These are phyloP conservation scores for Aegle marmelos DNA, from an alignment of 345 rosid species.

Conservation along the genomic window DNA sequence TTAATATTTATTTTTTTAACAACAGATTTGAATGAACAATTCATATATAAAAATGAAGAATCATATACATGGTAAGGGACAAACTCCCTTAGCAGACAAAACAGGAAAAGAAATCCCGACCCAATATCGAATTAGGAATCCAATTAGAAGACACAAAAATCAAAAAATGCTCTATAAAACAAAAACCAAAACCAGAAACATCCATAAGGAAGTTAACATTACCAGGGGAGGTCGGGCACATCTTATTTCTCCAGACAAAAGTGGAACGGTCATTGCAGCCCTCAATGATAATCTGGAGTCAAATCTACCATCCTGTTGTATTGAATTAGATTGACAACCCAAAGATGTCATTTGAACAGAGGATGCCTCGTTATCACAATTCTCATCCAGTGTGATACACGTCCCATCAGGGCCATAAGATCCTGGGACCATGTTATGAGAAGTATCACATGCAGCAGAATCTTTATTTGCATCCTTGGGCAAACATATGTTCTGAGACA, in stretches of 20 bases:
- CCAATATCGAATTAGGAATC: neutral
- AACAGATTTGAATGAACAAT: neutral
- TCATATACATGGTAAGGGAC: neutral
- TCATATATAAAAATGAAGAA: neutral
- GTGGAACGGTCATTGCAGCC: slow-evolving; percentile 11
- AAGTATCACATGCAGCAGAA: slow-evolving; percentile 30
- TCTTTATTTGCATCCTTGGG: slow-evolving; percentile 33
- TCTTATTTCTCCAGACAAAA: slow-evolving; percentile 33
- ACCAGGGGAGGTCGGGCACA: slow-evolving; percentile 27
- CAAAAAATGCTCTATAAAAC: neutral
- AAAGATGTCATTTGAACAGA: slow-evolving; percentile 19
- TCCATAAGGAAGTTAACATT: slow-evolving; percentile 17
- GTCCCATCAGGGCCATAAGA: slow-evolving; percentile 25
- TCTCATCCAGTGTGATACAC: slow-evolving; percentile 20
- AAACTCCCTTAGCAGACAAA: neutral
- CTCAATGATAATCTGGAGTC: slow-evolving; percentile 23
- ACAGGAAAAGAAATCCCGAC: neutral
- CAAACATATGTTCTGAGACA: slow-evolving; percentile 29
- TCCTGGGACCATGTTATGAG: slow-evolving; percentile 14
- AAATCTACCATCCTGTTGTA: slow-evolving; percentile 22
- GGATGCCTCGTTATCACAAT: slow-evolving; percentile 30
- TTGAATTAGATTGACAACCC: slow-evolving; percentile 18
- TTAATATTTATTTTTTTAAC: too few relatives aligned
- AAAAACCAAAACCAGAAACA: neutral
- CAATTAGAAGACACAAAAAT: neutral